Evolutionary conservation across 2,329 filamentous ascomycete species (phyloP).

Genomic region (Phyllosticta citriasiana): DNA sequence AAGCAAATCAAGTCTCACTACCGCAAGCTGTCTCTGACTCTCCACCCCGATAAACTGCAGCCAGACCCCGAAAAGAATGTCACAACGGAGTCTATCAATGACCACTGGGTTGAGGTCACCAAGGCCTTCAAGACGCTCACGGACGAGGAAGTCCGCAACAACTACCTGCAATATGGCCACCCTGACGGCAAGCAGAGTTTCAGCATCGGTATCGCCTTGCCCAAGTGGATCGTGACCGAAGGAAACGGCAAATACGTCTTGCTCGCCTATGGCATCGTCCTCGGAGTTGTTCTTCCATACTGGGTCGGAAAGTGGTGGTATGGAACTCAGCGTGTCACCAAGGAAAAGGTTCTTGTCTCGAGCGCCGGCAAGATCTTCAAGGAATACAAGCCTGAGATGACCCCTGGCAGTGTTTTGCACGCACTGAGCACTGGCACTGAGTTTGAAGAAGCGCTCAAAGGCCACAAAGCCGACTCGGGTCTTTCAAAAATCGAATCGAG

Average conservation of each 20-base stretch:
- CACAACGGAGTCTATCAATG: conserved; percentile 73
- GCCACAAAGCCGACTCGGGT: conserved; percentile 68
- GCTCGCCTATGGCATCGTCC: conserved; percentile 74
- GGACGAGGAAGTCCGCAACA: conserved; percentile 93
- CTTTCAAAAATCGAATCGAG: conserved; percentile 76
- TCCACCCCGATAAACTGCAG: conserved; percentile 86
- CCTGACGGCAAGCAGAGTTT: conserved; percentile 97
- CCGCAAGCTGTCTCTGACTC: conserved; percentile 72
- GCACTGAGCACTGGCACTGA: conserved; percentile 81
- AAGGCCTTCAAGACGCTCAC: conserved; percentile 98
- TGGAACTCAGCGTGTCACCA: conserved; percentile 83
- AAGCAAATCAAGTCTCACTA: conserved; percentile 90
- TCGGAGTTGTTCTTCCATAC: conserved; percentile 86
- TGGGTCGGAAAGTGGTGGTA: conserved; percentile 98
- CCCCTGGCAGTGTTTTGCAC: conserved; percentile 67
- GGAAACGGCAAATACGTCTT: conserved; percentile 94
- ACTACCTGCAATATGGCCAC: conserved; percentile 91
- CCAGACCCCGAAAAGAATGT: conserved; percentile 81
- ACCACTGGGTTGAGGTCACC: conserved; percentile 85
- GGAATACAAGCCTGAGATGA: conserved; percentile 78
- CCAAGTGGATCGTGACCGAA: conserved; percentile 83
- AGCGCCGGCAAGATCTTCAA: conserved; percentile 92
- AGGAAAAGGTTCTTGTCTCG: conserved; percentile 85
- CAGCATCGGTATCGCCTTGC: conserved; percentile 93
- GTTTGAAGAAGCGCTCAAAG: conserved; percentile 65